These are phyloP conservation scores for Phytophthora idaei DNA, from an alignment of 352 stramenopile species.

Conservation along the genomic window DNA sequence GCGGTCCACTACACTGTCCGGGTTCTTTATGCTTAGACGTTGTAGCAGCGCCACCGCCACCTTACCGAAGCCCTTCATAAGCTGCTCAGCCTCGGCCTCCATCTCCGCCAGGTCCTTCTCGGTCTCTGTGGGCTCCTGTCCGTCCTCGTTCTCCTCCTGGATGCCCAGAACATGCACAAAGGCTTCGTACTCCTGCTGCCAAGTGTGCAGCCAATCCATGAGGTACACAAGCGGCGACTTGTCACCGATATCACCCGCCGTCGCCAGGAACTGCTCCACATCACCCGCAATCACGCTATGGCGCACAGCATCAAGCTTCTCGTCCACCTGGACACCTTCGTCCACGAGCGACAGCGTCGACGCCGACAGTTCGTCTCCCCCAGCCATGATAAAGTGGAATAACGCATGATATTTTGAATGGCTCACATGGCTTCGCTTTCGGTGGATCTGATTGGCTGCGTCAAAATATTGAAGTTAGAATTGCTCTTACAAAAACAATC, in stretches of 20 bases:
- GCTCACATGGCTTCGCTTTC: conserved; percentile 22
- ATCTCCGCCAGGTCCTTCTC: conserved; percentile 80
- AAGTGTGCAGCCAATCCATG: conserved; percentile 88
- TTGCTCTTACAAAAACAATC: no score
- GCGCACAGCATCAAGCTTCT: conserved; percentile 63
- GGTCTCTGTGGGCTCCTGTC: conserved; percentile 28
- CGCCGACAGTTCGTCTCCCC: conserved; percentile 48
- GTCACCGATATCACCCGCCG: conserved; percentile 31
- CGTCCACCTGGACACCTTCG: conserved; percentile 37
- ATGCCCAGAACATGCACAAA: conserved; percentile 75
- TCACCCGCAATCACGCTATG: conserved; percentile 60
- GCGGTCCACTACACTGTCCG: conserved; percentile 64
- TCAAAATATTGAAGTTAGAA: no score
- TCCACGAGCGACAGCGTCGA: conserved; percentile 50
- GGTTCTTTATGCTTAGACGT: conserved; percentile 38
- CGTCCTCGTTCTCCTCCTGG: conserved; percentile 46
- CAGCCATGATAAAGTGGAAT: conserved; percentile 35
- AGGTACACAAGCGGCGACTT: conserved; percentile 64
- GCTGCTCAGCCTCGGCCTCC: conserved; percentile 66
- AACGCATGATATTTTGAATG: conserved; percentile 25
- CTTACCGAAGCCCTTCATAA: conserved; percentile 70
- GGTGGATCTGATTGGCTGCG: no score
- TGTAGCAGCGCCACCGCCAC: conserved; percentile 63
- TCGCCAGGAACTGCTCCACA: conserved; percentile 50
- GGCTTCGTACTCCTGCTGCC: conserved; percentile 88